These are phyloP conservation scores for Zangia roseola DNA, from an alignment of 768 basidiomycete species.

Conservation along the genomic window DNA sequence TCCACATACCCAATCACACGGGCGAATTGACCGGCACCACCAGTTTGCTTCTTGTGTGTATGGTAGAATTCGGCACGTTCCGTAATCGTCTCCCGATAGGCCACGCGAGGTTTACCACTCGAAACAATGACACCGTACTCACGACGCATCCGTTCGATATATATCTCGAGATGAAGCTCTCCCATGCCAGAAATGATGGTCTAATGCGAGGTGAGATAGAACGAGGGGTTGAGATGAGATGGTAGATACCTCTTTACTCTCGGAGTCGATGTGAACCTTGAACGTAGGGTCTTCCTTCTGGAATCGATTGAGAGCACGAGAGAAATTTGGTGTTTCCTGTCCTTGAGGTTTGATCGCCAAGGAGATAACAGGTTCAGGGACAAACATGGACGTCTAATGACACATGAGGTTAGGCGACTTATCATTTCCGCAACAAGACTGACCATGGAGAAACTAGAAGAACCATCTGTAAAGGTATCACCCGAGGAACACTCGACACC, in stretches of 20 bases:
- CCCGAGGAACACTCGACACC: constrained; percentile 98
- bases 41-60: constrained; percentile 97
- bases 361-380: constrained; percentile 98
- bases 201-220: constrained; percentile 37
- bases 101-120: constrained; percentile 95
- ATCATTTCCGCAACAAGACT: constrained; percentile 16
- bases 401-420: constrained; percentile 3
- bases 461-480: constrained; percentile 95
- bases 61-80: constrained; percentile 80
- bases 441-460: constrained; percentile 91
- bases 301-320: constrained; percentile 94
- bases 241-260: constrained; percentile 81
- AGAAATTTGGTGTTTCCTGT: constrained; percentile 93
- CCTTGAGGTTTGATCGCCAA: constrained; percentile 91
- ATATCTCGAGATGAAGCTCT: constrained; percentile 97
- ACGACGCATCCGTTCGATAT: constrained; percentile 97
- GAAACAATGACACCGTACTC: constrained; percentile 94
- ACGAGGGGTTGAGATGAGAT: neutral
- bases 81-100: constrained; percentile 94
- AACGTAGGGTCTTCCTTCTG: constrained; percentile 99
- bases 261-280: constrained; percentile 91
- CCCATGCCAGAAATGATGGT: constrained; percentile 99
- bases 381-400: constrained; percentile 95
- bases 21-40: constrained; percentile 96
- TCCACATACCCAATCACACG: constrained; percentile 90